Evolutionary conservation across 2,329 filamentous ascomycete genomes (phyloP).

Genomic region (Penicillium sclerotiorum): DNA sequence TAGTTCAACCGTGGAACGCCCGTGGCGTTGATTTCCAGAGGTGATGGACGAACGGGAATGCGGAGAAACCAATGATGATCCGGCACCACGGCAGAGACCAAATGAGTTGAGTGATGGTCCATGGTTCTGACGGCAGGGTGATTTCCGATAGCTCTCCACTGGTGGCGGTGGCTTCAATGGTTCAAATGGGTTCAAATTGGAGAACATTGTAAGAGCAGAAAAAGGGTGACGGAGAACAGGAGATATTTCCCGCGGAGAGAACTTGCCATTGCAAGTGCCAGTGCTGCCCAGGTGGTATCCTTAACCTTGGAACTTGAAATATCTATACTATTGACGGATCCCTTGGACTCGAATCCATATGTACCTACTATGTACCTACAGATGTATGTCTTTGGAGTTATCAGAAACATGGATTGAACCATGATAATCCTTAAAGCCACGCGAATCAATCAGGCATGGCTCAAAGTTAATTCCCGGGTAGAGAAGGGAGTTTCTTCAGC

Average conservation of each 20-base stretch:
- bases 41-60: conserved; percentile 9
- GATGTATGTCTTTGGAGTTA: too few relatives aligned
- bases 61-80: conserved; percentile 16
- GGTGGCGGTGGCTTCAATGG: conserved; percentile 21
- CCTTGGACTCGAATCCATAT: too few relatives aligned
- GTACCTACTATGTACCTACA: too few relatives aligned
- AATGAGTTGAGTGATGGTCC: neutral
- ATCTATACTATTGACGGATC: too few relatives aligned
- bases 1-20: conserved; percentile 8
- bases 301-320: too few relatives aligned
- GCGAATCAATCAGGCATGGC: conserved; percentile 8
- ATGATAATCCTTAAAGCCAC: neutral
- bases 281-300: too few relatives aligned
- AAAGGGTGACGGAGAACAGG: too few relatives aligned
- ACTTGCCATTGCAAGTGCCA: too few relatives aligned
- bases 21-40: conserved; percentile 2
- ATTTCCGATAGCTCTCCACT: conserved; percentile 19
- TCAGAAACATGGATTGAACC: too few relatives aligned
- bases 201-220: neutral
- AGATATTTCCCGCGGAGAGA: too few relatives aligned
- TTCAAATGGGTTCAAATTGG: neutral
- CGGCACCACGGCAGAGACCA: neutral
- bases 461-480: conserved; percentile 13
- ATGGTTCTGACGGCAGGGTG: conserved; percentile 7
- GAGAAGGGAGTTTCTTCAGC: conserved; percentile 15